These are phyloP conservation scores for Aspergillus terreus DNA, from an alignment of 2,329 filamentous ascomycete genomes.

Conservation along the genomic window DNA sequence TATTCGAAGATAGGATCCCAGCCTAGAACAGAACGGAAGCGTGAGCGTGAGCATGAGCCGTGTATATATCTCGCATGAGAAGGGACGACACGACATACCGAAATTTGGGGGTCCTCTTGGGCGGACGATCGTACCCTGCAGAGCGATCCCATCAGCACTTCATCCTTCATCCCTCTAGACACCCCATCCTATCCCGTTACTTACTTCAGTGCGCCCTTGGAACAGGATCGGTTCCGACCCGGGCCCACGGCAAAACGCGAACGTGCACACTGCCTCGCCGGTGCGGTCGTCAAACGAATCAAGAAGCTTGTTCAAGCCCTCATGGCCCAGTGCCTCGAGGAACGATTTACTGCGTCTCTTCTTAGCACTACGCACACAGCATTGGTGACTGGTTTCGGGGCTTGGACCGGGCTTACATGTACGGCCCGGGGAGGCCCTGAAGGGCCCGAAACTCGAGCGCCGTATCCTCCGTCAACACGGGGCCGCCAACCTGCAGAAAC, in stretches of 20 bases:
- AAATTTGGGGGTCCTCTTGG: conserved; percentile 77
- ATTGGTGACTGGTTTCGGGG: no score
- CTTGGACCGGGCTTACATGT: conserved; percentile 62
- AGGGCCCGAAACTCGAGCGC: conserved; percentile 89
- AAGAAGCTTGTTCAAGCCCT: conserved; percentile 85
- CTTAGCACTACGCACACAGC: conserved; percentile 4
- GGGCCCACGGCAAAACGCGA: conserved; percentile 84
- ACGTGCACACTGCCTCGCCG: conserved; percentile 91
- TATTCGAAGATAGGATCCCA: conserved; percentile 98
- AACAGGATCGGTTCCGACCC: conserved; percentile 82
- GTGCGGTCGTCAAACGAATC: conserved; percentile 86
- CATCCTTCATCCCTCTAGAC: no score
- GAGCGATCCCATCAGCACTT: not conserved
- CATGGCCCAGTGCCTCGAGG: conserved; percentile 73
- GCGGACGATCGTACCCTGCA: conserved; percentile 73
- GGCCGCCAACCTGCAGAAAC: conserved; percentile 64
- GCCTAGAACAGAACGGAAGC: conserved; percentile 49
- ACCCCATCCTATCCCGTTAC: conserved; percentile 18
- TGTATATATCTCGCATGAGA: not conserved
- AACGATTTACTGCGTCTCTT: conserved; percentile 77
- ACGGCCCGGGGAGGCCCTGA: conserved; percentile 87
- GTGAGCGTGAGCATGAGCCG: conserved; percentile 16
- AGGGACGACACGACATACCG: conserved; percentile 54
- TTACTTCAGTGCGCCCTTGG: conserved; percentile 79
- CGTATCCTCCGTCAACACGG: conserved; percentile 94